A percentile compares a stretch with the other conserved stretches of the same genome.
Evolutionary conservation across 2,329 filamentous ascomycete genomes (phyloP).

Genomic region (Fusarium sp.): DNA sequence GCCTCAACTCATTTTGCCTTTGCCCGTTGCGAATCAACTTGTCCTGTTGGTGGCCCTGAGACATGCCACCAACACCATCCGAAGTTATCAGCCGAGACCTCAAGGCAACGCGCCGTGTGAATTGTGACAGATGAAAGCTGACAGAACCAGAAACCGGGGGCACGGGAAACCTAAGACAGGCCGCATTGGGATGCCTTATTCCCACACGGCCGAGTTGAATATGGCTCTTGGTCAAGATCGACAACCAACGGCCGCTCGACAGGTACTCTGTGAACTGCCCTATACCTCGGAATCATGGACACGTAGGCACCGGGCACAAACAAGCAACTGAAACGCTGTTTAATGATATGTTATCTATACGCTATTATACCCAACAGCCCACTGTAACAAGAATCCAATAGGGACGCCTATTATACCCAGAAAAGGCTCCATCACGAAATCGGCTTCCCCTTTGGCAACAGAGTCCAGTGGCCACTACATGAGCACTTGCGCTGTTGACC

Average conservation of each 20-base stretch:
- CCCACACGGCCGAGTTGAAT: no score
- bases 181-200: background rate
- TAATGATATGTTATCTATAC: background rate
- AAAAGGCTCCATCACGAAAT: conserved; percentile 18
- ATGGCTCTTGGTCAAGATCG: background rate
- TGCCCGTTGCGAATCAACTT: background rate
- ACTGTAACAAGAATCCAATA: background rate
- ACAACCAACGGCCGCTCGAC: background rate
- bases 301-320: background rate
- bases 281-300: background rate
- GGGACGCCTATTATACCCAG: background rate
- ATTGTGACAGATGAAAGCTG: background rate
- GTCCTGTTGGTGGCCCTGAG: background rate
- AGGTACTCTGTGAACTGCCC: background rate
- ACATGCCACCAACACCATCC: conserved; percentile 4
- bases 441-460: conserved; percentile 53
- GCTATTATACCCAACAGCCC: background rate
- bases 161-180: background rate
- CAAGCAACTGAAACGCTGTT: background rate
- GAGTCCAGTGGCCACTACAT: conserved; percentile 66
- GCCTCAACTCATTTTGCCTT: background rate
- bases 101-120: background rate
- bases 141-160: background rate
- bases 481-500: conserved; percentile 66
- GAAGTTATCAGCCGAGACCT: conserved; percentile 15